Evolutionary conservation across 768 basidiomycete genomes (phyloP).

Genomic region (Rubroboletus pulcherrimus): DNA sequence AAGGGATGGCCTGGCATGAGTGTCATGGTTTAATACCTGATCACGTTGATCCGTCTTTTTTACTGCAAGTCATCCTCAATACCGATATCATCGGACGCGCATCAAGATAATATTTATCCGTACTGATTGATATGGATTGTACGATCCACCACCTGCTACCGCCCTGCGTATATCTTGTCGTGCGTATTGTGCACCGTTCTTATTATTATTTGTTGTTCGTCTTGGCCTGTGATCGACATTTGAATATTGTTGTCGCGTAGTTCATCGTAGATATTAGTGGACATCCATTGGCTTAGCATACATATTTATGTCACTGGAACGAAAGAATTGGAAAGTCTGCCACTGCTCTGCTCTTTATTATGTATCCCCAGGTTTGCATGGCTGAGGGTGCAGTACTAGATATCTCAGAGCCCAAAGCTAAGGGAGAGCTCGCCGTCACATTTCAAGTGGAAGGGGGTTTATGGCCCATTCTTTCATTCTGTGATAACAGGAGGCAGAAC

Average conservation of each 20-base stretch:
- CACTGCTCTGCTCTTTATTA: neutral
- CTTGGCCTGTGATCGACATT: neutral
- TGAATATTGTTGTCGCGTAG: neutral
- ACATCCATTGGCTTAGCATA: neutral
- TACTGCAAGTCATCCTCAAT: constrained; percentile 13
- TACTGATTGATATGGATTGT: constrained; percentile 21
- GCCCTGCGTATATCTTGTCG: neutral
- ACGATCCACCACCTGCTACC: neutral
- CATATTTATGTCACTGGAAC: neutral
- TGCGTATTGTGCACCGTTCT: neutral
- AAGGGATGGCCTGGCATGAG: constrained; percentile 28
- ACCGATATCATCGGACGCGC: constrained; percentile 21
- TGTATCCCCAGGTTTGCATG: too few species aligned
- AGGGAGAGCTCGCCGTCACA: neutral
- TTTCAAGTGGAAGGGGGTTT: neutral
- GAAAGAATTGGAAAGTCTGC: neutral
- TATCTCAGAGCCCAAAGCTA: neutral
- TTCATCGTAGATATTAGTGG: neutral
- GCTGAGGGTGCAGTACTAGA: neutral
- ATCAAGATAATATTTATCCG: constrained; percentile 19
- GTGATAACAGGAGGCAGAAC: too few species aligned
- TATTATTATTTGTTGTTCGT: neutral
- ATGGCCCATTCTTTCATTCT: neutral
- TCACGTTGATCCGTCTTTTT: constrained; percentile 4
- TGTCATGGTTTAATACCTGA: constrained; percentile 20